Percentiles rank a stretch among this genome's conserved stretches.
These are phyloP conservation scores for Rhododendron ferrugineum DNA, from an alignment of 148 eudicot genomes.

Conservation along the genomic window DNA sequence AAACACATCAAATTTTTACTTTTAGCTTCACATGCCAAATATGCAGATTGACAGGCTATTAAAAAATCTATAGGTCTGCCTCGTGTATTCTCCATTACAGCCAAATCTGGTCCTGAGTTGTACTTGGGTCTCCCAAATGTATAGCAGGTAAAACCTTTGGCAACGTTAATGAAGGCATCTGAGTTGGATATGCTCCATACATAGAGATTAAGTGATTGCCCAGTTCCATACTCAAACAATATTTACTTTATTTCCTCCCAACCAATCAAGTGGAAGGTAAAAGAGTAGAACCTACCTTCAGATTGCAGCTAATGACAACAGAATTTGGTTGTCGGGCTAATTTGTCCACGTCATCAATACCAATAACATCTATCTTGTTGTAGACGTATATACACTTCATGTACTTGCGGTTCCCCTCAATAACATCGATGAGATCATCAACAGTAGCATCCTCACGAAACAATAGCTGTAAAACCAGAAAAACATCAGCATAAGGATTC, in stretches of 20 bases:
- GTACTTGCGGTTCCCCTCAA: constrained; percentile 99
- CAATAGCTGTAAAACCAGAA: constrained; percentile 50
- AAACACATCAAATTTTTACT: background rate
- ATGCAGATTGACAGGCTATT: background rate
- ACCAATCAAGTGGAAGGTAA: background rate
- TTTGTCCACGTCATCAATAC: constrained; percentile 98
- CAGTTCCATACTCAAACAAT: background rate
- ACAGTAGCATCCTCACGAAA: constrained; percentile 99
- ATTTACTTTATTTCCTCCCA: background rate
- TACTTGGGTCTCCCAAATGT: background rate
- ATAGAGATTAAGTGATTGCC: background rate
- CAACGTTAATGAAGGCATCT: background rate
- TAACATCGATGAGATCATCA: constrained; percentile 97
- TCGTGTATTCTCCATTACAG: background rate
- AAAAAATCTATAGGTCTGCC: background rate
- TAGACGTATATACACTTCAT: constrained; percentile 95
- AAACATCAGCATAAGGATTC: background rate
- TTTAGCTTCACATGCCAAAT: background rate
- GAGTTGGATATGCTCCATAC: background rate
- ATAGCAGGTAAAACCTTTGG: background rate
- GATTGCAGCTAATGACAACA: constrained; percentile 92
- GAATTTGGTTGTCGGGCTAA: constrained; percentile 92
- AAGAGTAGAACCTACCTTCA: constrained; percentile 44
- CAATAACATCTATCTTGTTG: constrained; percentile 99
- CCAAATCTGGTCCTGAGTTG: background rate